Conservation (phyloP, 2,329 filamentous ascomycete genomes). For the Calonectria honghensis region DNA sequence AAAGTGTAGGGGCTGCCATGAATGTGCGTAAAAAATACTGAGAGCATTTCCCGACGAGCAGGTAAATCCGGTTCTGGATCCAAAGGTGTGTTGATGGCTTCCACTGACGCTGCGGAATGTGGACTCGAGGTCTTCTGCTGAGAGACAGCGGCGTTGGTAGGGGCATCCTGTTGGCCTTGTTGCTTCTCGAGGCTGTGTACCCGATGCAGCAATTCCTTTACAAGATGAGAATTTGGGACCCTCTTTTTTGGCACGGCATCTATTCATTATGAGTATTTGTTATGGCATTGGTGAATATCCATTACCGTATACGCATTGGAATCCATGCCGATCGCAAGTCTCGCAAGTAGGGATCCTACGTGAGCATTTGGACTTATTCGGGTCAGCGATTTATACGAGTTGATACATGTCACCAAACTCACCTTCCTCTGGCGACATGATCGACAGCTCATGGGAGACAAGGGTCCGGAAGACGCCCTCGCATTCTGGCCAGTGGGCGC, state of each 20-base stretch:
- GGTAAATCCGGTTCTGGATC: slow-evolving; percentile 13
- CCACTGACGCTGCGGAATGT: neutral
- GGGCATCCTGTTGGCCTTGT: neutral
- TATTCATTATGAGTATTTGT: neutral
- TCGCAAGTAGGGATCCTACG: slow-evolving; percentile 39
- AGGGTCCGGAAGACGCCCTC: neutral
- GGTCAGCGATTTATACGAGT: neutral
- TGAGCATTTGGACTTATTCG: slow-evolving; percentile 41
- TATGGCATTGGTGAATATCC: too few relatives aligned
- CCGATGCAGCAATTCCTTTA: slow-evolving; percentile 37
- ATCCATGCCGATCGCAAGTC: slow-evolving; percentile 37
- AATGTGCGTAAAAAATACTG: slow-evolving; percentile 38
- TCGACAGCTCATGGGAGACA: slow-evolving; percentile 41
- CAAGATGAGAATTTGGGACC: slow-evolving; percentile 32
- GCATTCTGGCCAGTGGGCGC: neutral
- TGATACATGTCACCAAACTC: neutral
- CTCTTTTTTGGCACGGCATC: slow-evolving; percentile 42
- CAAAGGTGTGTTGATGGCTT: neutral
- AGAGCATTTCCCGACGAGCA: slow-evolving; percentile 32
- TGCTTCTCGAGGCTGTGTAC: slow-evolving; percentile 40
- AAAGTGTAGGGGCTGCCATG: slow-evolving; percentile 42
- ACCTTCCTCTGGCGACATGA: slow-evolving; percentile 43
- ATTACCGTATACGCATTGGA: slow-evolving; percentile 42
- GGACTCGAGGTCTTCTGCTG: neutral
- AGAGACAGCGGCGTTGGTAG: too few relatives aligned